A percentile compares a stretch with the other conserved stretches of the same genome.
Evolutionary conservation across 805 yeast species (phyloP).

Genomic region (Lipomyces spencermartinsiae): DNA sequence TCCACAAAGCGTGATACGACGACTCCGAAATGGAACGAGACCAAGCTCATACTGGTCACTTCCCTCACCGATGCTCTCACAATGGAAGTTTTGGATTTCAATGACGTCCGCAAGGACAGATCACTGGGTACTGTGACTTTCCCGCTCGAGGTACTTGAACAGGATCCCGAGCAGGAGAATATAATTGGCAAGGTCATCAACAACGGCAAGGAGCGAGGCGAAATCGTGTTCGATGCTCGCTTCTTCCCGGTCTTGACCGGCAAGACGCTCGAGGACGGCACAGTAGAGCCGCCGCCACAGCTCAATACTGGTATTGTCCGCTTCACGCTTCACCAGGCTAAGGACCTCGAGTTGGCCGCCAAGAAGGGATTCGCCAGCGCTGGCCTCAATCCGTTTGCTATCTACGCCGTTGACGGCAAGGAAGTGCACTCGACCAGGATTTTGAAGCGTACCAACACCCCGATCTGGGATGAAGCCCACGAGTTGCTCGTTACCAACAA

Average conservation of each 20-base stretch:
- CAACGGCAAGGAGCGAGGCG: slow-evolving; percentile 85
- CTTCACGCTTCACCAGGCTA: slow-evolving; percentile 68
- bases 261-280: slow-evolving; percentile 71
- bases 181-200: slow-evolving; percentile 66
- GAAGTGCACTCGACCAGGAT: slow-evolving; percentile 62
- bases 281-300: slow-evolving; percentile 84
- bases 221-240: slow-evolving; percentile 69
- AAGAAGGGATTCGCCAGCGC: slow-evolving; percentile 50
- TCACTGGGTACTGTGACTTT: slow-evolving; percentile 76
- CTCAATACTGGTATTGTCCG: slow-evolving; percentile 90
- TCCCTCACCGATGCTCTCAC: slow-evolving; percentile 83
- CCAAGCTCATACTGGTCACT: slow-evolving; percentile 68
- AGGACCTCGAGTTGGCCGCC: slow-evolving; percentile 54
- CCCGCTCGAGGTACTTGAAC: slow-evolving; percentile 70
- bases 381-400: slow-evolving; percentile 70
- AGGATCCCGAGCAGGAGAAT: slow-evolving; percentile 54
- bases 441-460: slow-evolving; percentile 65
- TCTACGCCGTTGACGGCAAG: slow-evolving; percentile 70
- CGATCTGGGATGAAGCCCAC: slow-evolving; percentile 65
- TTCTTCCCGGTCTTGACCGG: slow-evolving; percentile 74
- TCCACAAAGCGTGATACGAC: slow-evolving; percentile 69
- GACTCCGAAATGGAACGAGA: slow-evolving; percentile 86
- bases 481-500: slow-evolving; percentile 78
- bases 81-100: slow-evolving; percentile 74
- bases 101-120: slow-evolving; percentile 78